These are phyloP conservation scores for Botrytis sinoallii DNA, from an alignment of 2,329 filamentous ascomycete species.

Conservation along the genomic window DNA sequence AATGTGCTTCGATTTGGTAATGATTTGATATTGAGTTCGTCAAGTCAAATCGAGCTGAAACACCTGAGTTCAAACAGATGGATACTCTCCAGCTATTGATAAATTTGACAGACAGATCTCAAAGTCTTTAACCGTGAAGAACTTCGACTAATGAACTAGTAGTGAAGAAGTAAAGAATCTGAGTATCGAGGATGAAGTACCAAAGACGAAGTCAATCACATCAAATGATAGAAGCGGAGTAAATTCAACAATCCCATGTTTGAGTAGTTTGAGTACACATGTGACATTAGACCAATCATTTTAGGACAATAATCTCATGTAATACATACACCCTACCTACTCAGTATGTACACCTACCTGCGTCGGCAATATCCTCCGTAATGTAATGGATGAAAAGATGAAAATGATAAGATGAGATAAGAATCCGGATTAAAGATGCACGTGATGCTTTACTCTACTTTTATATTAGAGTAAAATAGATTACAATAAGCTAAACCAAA, in stretches of 20 bases:
- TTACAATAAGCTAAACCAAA: too few species aligned
- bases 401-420: background rate
- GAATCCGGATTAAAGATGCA: background rate
- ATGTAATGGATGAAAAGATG: background rate
- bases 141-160: background rate
- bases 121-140: background rate
- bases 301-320: background rate
- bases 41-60: background rate
- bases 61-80: background rate
- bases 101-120: background rate
- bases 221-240: background rate
- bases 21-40: background rate
- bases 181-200: background rate
- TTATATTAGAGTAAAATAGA: too few species aligned
- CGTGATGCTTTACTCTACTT: too few species aligned
- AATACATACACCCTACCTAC: background rate
- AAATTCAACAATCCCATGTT: background rate
- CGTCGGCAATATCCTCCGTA: background rate
- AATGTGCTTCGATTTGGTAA: background rate
- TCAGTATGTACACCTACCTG: background rate
- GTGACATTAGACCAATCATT: background rate
- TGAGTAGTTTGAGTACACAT: background rate
- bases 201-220: background rate
- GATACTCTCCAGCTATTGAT: too few species aligned
- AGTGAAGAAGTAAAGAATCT: background rate